Conservation (phyloP, 495 filamentous ascomycete genomes). For the Aspergillus indologenus region DNA sequence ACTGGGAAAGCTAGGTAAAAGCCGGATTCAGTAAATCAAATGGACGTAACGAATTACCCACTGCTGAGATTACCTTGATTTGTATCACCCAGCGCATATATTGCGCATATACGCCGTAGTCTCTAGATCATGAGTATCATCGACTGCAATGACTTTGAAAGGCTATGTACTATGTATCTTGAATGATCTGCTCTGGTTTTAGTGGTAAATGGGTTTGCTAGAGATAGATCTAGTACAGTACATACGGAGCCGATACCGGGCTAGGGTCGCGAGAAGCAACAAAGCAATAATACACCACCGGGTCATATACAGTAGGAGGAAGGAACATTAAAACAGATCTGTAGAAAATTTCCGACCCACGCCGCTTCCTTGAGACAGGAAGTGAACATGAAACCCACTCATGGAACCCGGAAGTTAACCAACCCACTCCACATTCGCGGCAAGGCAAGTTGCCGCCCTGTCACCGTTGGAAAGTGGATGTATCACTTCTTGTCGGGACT, state of each 20-base stretch:
- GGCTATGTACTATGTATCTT: too few relatives aligned
- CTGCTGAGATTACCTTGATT: background rate
- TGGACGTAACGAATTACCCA: too few relatives aligned
- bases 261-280: background rate
- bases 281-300: background rate
- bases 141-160: too few relatives aligned
- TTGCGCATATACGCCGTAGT: too few relatives aligned
- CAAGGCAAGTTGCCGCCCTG: constrained; percentile 14
- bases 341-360: background rate
- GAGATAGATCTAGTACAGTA: too few relatives aligned
- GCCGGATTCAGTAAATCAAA: background rate
- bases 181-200: too few relatives aligned
- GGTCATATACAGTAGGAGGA: background rate
- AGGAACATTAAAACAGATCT: background rate
- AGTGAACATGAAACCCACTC: constrained; percentile 7
- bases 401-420: constrained; percentile 11
- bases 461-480: constrained; percentile 22
- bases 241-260: too few relatives aligned
- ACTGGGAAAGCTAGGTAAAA: background rate
- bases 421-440: constrained; percentile 15
- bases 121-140: too few relatives aligned
- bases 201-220: too few relatives aligned
- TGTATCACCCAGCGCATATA: too few relatives aligned
- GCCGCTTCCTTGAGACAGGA: background rate
- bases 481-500: constrained; percentile 10